These are phyloP conservation scores for Xylariales sp. DNA, from an alignment of 2,329 filamentous ascomycete genomes.

Conservation along the genomic window DNA sequence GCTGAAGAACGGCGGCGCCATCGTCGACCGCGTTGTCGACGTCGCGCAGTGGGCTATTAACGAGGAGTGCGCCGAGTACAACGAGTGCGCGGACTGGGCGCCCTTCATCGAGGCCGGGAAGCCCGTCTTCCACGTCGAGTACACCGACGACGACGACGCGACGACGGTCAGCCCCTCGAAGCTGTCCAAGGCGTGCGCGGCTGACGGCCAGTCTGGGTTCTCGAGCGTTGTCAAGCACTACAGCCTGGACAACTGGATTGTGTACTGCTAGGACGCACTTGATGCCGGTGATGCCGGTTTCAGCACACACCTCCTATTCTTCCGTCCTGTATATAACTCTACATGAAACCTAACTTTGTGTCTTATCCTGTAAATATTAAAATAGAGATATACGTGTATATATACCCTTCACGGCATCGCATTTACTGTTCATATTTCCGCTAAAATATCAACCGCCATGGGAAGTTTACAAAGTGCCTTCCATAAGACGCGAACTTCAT, in stretches of 20 bases:
- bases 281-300: not conserved
- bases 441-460: too few relatives aligned
- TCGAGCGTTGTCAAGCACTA: slow-evolving; percentile 39
- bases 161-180: slow-evolving; percentile 20
- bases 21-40: slow-evolving; percentile 62
- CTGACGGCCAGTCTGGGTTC: slow-evolving; percentile 33
- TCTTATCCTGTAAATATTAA: slow-evolving; percentile 4
- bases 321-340: slow-evolving; percentile 9
- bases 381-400: not conserved
- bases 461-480: too few relatives aligned
- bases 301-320: not conserved
- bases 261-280: slow-evolving; percentile 28
- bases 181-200: slow-evolving; percentile 28
- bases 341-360: not conserved
- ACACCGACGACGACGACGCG: slow-evolving; percentile 61
- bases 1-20: slow-evolving; percentile 74
- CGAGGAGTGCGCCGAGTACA: slow-evolving; percentile 73
- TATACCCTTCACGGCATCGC: too few relatives aligned
- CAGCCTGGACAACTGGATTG: slow-evolving; percentile 35
- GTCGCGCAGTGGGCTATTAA: slow-evolving; percentile 75
- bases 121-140: slow-evolving; percentile 80
- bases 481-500: too few relatives aligned
- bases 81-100: slow-evolving; percentile 68
- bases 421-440: not conserved
- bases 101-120: slow-evolving; percentile 70